Evolutionary conservation across 2,329 filamentous ascomycete genomes (phyloP).

Genomic region (Pseudogymnoascus pannorum): DNA sequence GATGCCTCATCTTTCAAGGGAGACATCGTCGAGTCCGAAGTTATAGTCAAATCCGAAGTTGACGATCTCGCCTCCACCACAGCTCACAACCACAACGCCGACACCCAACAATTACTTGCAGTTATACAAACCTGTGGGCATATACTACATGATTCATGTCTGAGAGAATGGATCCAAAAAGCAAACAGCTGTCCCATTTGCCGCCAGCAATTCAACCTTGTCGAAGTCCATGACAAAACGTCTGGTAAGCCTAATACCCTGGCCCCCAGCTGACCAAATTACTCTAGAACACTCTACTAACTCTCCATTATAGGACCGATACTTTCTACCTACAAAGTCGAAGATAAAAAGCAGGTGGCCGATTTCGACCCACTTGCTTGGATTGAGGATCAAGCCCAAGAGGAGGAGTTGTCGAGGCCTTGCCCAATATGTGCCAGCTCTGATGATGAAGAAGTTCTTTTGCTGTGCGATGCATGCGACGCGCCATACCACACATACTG

Average conservation of each 20-base stretch:
- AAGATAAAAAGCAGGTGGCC: constrained; percentile 81
- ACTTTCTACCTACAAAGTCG: constrained; percentile 55
- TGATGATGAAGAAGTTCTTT: constrained; percentile 75
- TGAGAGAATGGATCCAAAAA: constrained; percentile 90
- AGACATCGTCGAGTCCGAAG: constrained; percentile 18
- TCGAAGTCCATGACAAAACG: constrained; percentile 72
- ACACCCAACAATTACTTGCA: constrained; percentile 37
- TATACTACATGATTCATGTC: constrained; percentile 83
- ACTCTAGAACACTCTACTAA: constrained; percentile 14
- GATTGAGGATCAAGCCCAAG: constrained; percentile 66
- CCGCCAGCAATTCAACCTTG: constrained; percentile 81
- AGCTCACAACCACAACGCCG: constrained; percentile 17
- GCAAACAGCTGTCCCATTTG: constrained; percentile 98
- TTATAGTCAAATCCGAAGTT: constrained; percentile 7
- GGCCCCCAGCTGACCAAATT: constrained; percentile 11
- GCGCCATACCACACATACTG: constrained; percentile 88
- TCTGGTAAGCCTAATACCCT: constrained; percentile 56
- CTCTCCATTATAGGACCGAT: constrained; percentile 39
- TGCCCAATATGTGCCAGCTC: constrained; percentile 79
- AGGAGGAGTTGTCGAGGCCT: constrained; percentile 60
- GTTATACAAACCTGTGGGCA: constrained; percentile 74
- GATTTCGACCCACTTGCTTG: constrained; percentile 75
- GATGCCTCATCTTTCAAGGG: constrained; percentile 24
- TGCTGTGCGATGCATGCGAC: constrained; percentile 89
- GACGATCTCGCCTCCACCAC: constrained; percentile 14